Evolutionary conservation across 129 eudicot genomes (phyloP).

Genomic region (Ambrosia trifida): DNA sequence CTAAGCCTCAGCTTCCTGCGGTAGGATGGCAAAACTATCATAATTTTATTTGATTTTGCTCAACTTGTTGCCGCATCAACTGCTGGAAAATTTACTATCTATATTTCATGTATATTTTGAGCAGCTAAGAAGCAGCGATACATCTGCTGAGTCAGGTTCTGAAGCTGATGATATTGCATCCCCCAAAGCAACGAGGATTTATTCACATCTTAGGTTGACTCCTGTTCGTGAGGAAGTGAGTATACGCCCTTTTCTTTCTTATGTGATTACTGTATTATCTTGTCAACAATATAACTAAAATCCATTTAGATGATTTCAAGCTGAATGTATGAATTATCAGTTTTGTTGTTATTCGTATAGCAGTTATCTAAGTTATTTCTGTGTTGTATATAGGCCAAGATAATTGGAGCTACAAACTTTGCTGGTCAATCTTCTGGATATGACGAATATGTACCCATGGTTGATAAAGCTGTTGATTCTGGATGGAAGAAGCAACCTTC

Average conservation of each 20-base stretch:
- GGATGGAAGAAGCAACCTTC: constrained; percentile 76
- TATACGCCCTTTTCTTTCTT: background rate
- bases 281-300: background rate
- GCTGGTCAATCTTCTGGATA: constrained; percentile 67
- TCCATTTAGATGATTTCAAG: background rate
- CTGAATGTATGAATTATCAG: background rate
- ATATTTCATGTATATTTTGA: constrained; percentile 11
- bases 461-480: constrained; percentile 91
- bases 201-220: constrained; percentile 78
- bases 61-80: background rate
- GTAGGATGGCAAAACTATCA: constrained; percentile 33
- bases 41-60: background rate
- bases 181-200: constrained; percentile 73
- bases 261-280: constrained; percentile 10
- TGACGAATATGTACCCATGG: constrained; percentile 96
- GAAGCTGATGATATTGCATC: constrained; percentile 98
- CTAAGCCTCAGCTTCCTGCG: constrained; percentile 71
- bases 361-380: constrained; percentile 13
- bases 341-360: constrained; percentile 1
- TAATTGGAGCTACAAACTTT: constrained; percentile 54
- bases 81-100: background rate
- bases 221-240: constrained; percentile 95
- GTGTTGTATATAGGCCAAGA: constrained; percentile 56
- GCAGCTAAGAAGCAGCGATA: constrained; percentile 83
- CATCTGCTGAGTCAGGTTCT: constrained; percentile 94